Evolutionary conservation across 148 eudicot genomes (phyloP).

Genomic region (Chenopodium quinoa): DNA sequence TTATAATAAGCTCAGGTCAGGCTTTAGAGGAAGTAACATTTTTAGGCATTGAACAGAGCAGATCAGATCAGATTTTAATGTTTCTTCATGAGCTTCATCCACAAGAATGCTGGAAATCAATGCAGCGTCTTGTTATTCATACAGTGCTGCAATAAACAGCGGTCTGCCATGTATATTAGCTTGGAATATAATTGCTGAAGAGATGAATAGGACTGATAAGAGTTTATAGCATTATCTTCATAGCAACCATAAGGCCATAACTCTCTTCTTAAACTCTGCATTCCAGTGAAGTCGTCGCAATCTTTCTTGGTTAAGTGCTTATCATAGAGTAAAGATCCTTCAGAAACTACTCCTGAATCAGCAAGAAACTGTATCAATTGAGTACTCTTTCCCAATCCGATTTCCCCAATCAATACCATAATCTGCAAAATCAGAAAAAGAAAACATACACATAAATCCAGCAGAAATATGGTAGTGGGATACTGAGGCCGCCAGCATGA

Average conservation of each 20-base stretch:
- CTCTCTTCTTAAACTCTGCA: conserved; percentile 77
- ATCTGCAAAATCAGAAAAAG: conserved; percentile 41
- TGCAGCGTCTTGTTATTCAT: no score
- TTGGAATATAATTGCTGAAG: conserved; percentile 34
- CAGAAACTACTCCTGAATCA: conserved; percentile 63
- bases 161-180: conserved; percentile 77
- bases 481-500: no score
- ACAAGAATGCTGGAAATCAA: no score
- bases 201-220: conserved; percentile 49
- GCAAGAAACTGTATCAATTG: conserved; percentile 89
- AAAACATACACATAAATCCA: neutral
- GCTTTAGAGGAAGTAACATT: conserved; percentile 54
- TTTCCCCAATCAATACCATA: conserved; percentile 83
- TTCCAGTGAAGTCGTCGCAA: conserved; percentile 78
- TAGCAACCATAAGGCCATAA: conserved; percentile 44
- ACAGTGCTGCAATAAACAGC: conserved; percentile 77
- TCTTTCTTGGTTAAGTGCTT: conserved; percentile 93
- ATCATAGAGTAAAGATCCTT: conserved; percentile 41
- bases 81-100: conserved; percentile 98
- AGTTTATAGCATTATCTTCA: conserved; percentile 36
- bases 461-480: neutral
- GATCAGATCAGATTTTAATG: conserved; percentile 74
- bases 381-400: conserved; percentile 97
- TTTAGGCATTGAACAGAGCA: conserved; percentile 67
- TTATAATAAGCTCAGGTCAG: conserved; percentile 75